Evolutionary conservation across 1,284 basidiomycete species (phyloP).

Genomic region (Ustilago loliicola): DNA sequence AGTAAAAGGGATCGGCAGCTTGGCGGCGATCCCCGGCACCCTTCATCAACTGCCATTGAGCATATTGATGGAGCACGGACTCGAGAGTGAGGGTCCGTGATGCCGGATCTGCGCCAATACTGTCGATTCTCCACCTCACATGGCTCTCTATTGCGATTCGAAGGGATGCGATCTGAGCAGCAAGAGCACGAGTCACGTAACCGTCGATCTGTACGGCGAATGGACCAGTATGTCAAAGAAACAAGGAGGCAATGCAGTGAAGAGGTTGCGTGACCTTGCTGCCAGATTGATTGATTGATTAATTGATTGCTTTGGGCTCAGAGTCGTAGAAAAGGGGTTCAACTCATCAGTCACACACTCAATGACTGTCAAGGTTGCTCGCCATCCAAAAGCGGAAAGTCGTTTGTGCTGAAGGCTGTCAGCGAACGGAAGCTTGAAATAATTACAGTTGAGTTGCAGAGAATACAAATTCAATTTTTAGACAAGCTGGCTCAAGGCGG

Average conservation of each 20-base stretch:
- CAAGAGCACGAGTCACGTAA: slow-evolving; percentile 14
- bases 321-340: background rate
- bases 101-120: background rate
- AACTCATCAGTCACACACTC: background rate
- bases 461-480: slow-evolving; percentile 2
- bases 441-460: background rate
- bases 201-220: slow-evolving; percentile 16
- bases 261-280: slow-evolving; percentile 36
- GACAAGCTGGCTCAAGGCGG: background rate
- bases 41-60: background rate
- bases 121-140: too few relatives aligned
- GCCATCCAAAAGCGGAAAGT: slow-evolving; percentile 43
- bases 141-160: too few relatives aligned
- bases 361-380: slow-evolving; percentile 1
- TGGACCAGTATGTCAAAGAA: background rate
- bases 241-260: background rate
- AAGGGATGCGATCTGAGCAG: background rate
- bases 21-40: slow-evolving; percentile 18
- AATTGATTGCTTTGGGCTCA: slow-evolving; percentile 6
- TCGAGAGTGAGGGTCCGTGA: too few relatives aligned
- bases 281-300: background rate
- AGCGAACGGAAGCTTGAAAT: background rate
- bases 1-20: slow-evolving; percentile 13
- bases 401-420: background rate
- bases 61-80: too few relatives aligned